A percentile compares a stretch with the other conserved stretches of the same genome.
Evolutionary conservation across 2,329 filamentous ascomycete genomes (phyloP).

Genomic region (Neodidymelliopsis sp.): DNA sequence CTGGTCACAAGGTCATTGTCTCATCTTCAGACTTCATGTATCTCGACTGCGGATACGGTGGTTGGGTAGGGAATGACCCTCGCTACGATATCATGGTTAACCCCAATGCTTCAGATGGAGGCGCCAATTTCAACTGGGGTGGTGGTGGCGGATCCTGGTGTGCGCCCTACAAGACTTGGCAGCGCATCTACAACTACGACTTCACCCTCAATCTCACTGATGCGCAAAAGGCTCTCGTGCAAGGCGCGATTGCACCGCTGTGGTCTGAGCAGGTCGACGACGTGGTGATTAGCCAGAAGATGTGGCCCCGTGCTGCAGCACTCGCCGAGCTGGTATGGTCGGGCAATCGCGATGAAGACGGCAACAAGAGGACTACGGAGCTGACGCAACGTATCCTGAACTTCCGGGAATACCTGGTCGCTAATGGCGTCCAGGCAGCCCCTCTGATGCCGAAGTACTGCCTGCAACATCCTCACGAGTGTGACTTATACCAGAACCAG

Average conservation of each 20-base stretch:
- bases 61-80: constrained; percentile 63
- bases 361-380: constrained; percentile 60
- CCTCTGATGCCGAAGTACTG: constrained; percentile 66
- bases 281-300: constrained; percentile 57
- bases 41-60: constrained; percentile 64
- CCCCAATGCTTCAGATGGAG: constrained; percentile 52
- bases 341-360: constrained; percentile 59
- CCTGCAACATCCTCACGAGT: constrained; percentile 64
- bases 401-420: constrained; percentile 66
- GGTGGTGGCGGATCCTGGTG: constrained; percentile 65
- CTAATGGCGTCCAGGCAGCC: constrained; percentile 60
- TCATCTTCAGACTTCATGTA: constrained; percentile 64
- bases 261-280: constrained; percentile 66
- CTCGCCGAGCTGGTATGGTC: constrained; percentile 65
- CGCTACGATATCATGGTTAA: constrained; percentile 64
- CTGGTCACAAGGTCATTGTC: constrained; percentile 64
- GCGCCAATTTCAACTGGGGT: constrained; percentile 63
- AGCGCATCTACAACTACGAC: constrained; percentile 67
- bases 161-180: constrained; percentile 66
- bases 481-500: constrained; percentile 64
- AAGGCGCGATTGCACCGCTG: constrained; percentile 61
- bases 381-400: constrained; percentile 65
- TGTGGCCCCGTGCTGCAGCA: constrained; percentile 66
- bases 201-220: constrained; percentile 60
- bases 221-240: constrained; percentile 57